Conservation (phyloP, 2,329 filamentous ascomycete genomes). For the Mycogone perniciosa region DNA sequence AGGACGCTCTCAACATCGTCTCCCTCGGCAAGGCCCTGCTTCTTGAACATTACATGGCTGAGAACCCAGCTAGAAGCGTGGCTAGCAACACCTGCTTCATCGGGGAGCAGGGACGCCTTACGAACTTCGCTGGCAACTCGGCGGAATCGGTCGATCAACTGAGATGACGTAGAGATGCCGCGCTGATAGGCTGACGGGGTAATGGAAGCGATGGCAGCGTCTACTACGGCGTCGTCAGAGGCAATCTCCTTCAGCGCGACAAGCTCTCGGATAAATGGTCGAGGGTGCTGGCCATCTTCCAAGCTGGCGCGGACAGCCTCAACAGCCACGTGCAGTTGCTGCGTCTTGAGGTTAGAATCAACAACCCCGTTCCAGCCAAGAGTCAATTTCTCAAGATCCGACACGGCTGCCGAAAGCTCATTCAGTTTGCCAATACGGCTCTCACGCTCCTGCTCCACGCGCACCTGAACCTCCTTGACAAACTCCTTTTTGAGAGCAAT, state of each 20-base stretch:
- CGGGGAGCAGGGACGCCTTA: slow-evolving; percentile 87
- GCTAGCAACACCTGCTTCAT: slow-evolving; percentile 88
- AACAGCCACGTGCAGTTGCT: slow-evolving; percentile 92
- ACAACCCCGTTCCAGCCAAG: slow-evolving; percentile 86
- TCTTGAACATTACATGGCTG: slow-evolving; percentile 94
- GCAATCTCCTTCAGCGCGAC: slow-evolving; percentile 92
- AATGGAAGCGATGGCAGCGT: slow-evolving; percentile 92
- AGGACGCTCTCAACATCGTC: slow-evolving; percentile 92
- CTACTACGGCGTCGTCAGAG: slow-evolving; percentile 74
- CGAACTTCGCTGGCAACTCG: slow-evolving; percentile 86
- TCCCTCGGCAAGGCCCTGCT: slow-evolving; percentile 75
- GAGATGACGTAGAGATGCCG: slow-evolving; percentile 74
- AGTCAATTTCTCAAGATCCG: slow-evolving; percentile 80
- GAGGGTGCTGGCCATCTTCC: slow-evolving; percentile 62
- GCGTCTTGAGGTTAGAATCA: slow-evolving; percentile 83
- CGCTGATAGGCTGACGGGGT: slow-evolving; percentile 90
- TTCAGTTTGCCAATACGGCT: slow-evolving; percentile 80
- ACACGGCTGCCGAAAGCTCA: slow-evolving; percentile 70
- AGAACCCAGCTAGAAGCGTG: slow-evolving; percentile 86
- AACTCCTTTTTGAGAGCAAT: slow-evolving; percentile 83
- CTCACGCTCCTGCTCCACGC: slow-evolving; percentile 83
- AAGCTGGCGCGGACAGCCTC: slow-evolving; percentile 85
- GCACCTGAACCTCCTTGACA: slow-evolving; percentile 65
- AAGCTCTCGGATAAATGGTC: slow-evolving; percentile 86
- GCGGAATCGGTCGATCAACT: slow-evolving; percentile 92